phyloP scores from a whole-genome alignment of 78 protist species.

The Acrasis kona region DNA sequence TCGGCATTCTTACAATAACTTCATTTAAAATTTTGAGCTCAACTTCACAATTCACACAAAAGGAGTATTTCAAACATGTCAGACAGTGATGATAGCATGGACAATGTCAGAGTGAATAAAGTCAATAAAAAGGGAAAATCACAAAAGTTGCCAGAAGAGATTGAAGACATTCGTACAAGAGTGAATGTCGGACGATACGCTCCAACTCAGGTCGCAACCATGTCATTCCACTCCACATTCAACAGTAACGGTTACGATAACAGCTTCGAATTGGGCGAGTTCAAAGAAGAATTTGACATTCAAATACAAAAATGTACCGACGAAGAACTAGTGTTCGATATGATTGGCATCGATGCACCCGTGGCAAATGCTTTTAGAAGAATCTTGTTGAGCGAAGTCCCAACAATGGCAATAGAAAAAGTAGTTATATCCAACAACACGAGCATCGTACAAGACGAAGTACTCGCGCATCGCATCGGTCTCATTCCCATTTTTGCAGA shows the following conservation, averaged over 20 bases:
- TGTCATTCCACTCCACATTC: not conserved
- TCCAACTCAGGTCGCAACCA: not conserved
- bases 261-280: not conserved
- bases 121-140: too few relatives aligned
- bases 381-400: slow-evolving; percentile 72
- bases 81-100: too few relatives aligned
- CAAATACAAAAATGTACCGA: not conserved
- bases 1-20: too few relatives aligned
- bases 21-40: too few relatives aligned
- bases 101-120: too few relatives aligned
- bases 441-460: slow-evolving; percentile 70
- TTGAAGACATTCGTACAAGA: too few relatives aligned
- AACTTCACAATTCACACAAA: too few relatives aligned
- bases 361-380: slow-evolving; percentile 51
- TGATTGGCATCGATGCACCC: slow-evolving; percentile 28
- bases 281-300: not conserved
- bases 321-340: slow-evolving; percentile 17
- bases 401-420: slow-evolving; percentile 78
- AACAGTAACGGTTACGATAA: not conserved
- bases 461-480: slow-evolving; percentile 84
- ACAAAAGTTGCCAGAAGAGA: too few relatives aligned
- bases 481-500: slow-evolving; percentile 63
- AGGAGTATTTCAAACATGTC: too few relatives aligned
- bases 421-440: slow-evolving; percentile 59
- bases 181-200: too few relatives aligned